A percentile compares a stretch with the other conserved stretches of the same genome.
Conservation (phyloP, 1,284 basidiomycete genomes). For the Athelia sp. region DNA sequence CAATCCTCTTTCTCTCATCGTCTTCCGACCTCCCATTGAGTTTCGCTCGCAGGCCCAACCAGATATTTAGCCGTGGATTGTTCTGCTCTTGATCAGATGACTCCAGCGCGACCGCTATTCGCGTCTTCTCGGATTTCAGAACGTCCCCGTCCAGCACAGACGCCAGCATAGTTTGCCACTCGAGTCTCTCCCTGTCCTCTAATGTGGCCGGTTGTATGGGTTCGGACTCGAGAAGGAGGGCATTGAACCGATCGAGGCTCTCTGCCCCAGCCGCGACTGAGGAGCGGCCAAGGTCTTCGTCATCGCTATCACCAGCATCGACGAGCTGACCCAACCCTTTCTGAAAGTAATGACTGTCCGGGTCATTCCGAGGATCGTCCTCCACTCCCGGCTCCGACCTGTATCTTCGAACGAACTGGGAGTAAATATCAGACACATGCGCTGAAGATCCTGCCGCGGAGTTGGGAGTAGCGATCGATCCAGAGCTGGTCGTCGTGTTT, state of each 20-base stretch:
- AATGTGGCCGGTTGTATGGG: constrained; percentile 55
- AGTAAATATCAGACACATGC: constrained; percentile 57
- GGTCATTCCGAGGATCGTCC: constrained; percentile 67
- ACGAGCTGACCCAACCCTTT: constrained; percentile 64
- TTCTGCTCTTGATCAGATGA: constrained; percentile 66
- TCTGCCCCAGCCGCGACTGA: constrained; percentile 37
- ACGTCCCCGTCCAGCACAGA: constrained; percentile 93
- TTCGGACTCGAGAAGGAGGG: constrained; percentile 55
- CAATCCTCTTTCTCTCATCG: constrained; percentile 79
- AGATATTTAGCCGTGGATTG: constrained; percentile 66
- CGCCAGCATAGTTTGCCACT: constrained; percentile 93
- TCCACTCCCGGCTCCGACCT: constrained; percentile 50
- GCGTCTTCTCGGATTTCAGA: constrained; percentile 86
- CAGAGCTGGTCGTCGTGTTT: constrained; percentile 20
- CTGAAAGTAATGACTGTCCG: constrained; percentile 72
- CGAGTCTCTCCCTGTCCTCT: constrained; percentile 78
- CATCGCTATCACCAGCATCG: constrained; percentile 73
- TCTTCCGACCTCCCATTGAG: constrained; percentile 76
- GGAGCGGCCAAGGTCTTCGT: constrained; percentile 52
- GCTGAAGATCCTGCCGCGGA: constrained; percentile 4
- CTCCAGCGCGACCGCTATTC: constrained; percentile 74
- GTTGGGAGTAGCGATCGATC: constrained; percentile 1
- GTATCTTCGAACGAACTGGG: constrained; percentile 73
- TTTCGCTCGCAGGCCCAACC: constrained; percentile 89
- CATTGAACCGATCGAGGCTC: constrained; percentile 44